phyloP scores from a whole-genome alignment of 192 early-diverging fungal species.

The Coemansia reversa region DNA sequence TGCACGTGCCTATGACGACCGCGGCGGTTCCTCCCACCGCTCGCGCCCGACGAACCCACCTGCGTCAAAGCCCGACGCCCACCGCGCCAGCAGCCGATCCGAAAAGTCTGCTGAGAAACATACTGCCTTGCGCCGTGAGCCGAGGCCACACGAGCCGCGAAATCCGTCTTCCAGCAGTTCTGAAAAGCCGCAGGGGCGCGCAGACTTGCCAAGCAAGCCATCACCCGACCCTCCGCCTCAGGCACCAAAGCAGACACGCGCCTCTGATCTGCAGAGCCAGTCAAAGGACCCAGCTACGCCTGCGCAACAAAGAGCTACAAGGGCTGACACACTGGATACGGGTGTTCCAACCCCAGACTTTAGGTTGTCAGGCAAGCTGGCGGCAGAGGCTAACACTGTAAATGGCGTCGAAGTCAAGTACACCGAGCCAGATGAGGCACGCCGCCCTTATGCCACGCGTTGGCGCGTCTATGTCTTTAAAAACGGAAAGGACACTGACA shows the following conservation, averaged over 20 bases:
- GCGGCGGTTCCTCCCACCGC: neutral
- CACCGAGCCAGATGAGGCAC: constrained; percentile 87
- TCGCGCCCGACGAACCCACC: neutral
- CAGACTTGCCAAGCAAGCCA: neutral
- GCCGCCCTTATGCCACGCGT: constrained; percentile 61
- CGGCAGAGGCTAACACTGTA: constrained; percentile 82
- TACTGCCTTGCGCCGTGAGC: constrained; percentile 9
- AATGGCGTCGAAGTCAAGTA: constrained; percentile 91
- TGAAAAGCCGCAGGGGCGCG: neutral
- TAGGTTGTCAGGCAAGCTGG: constrained; percentile 81
- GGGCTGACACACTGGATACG: constrained; percentile 14
- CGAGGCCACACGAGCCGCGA: neutral
- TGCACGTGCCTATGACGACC: neutral
- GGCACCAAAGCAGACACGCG: neutral
- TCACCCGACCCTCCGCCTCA: neutral
- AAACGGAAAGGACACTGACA: constrained; percentile 81
- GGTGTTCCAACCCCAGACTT: constrained; percentile 67
- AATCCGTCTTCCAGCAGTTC: neutral
- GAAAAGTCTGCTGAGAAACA: neutral
- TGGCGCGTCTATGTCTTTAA: constrained; percentile 96
- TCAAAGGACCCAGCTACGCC: constrained; percentile 10
- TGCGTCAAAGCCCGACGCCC: constrained; percentile 2
- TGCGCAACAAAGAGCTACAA: constrained; percentile 12
- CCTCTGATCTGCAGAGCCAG: neutral
- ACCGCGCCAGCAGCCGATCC: neutral